Conservation (phyloP, 2,329 filamentous ascomycete genomes). For the Claviceps spartinae region DNA sequence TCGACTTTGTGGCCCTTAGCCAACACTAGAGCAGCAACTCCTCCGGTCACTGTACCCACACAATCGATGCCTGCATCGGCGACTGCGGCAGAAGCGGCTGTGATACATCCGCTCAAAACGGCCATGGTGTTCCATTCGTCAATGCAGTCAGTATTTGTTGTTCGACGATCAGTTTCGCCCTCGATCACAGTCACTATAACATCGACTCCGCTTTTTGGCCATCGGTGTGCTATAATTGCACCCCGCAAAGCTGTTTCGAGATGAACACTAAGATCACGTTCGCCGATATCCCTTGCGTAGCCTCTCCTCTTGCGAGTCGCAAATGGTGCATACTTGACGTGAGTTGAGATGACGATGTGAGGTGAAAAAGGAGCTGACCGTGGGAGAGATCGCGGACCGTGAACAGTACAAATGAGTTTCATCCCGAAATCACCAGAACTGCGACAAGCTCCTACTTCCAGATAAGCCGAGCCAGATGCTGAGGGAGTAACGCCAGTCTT, state of each 20-base stretch:
- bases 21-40: constrained; percentile 67
- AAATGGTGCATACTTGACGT: constrained; percentile 95
- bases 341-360: constrained; percentile 79
- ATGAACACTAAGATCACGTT: constrained; percentile 82
- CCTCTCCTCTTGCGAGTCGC: constrained; percentile 70
- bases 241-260: constrained; percentile 82
- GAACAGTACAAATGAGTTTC: constrained; percentile 86
- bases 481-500: constrained; percentile 88
- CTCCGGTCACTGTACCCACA: constrained; percentile 77
- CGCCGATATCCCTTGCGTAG: constrained; percentile 72
- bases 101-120: constrained; percentile 82
- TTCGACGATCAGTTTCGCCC: constrained; percentile 66
- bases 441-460: constrained; percentile 47
- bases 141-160: constrained; percentile 33
- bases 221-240: constrained; percentile 81
- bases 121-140: constrained; percentile 83
- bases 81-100: constrained; percentile 82
- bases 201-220: constrained; percentile 98
- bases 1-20: constrained; percentile 17
- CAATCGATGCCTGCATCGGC: constrained; percentile 94
- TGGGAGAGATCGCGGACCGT: constrained; percentile 82
- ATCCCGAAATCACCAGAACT: constrained; percentile 48
- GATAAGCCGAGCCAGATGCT: constrained; percentile 83
- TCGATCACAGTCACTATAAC: constrained; percentile 87
- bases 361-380: constrained; percentile 85